These are phyloP conservation scores for Euphorbia lathyris DNA, from an alignment of 345 rosid genomes.

Conservation along the genomic window DNA sequence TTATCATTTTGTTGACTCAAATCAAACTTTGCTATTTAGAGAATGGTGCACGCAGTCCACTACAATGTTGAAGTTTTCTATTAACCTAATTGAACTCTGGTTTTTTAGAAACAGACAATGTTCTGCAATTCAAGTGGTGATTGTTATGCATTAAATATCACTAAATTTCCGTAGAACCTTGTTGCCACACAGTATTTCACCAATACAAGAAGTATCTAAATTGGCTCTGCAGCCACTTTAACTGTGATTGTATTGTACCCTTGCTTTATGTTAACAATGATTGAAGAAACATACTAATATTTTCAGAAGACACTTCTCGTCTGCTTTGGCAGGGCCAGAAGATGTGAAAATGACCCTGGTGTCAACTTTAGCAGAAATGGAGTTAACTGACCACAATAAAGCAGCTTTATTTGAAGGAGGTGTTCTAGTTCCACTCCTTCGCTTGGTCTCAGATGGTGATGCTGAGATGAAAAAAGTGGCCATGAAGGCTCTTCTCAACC, in stretches of 20 bases:
- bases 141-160: not conserved
- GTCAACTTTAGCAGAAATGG: conserved; percentile 55
- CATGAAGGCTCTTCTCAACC: conserved; percentile 47
- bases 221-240: not conserved
- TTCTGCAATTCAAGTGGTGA: not conserved
- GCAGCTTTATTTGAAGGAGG: conserved; percentile 51
- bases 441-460: conserved; percentile 37
- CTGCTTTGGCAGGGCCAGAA: conserved; percentile 48
- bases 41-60: not conserved
- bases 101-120: not conserved
- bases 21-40: conserved; percentile 5
- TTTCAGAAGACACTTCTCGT: conserved; percentile 3
- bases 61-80: not conserved
- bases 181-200: not conserved
- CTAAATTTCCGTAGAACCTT: not conserved
- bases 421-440: conserved; percentile 49
- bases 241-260: not conserved
- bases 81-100: not conserved
- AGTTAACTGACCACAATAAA: conserved; percentile 60
- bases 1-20: not conserved
- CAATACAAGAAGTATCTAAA: not conserved
- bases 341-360: conserved; percentile 50
- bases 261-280: not conserved
- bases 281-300: not conserved
- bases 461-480: conserved; percentile 39